Conservation (phyloP, 225 moss, liverwort and hornwort species). For the Bryoerythrophyllum caledonicum region DNA sequence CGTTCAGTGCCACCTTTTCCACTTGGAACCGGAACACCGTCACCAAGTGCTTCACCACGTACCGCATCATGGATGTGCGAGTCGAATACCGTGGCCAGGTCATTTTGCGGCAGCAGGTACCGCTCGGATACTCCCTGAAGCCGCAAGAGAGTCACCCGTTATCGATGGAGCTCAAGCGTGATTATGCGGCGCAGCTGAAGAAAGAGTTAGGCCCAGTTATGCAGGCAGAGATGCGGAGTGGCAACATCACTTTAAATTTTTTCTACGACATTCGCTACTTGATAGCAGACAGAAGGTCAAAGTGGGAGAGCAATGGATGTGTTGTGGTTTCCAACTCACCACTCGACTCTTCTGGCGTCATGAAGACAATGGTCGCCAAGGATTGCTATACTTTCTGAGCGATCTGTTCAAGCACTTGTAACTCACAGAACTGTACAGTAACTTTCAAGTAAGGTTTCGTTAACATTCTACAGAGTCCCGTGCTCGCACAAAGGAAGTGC, state of each 20-base stretch:
- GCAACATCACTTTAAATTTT: not conserved
- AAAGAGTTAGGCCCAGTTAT: not conserved
- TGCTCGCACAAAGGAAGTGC: not conserved
- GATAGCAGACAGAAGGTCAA: not conserved
- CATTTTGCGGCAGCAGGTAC: slow-evolving; percentile 5
- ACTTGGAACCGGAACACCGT: slow-evolving; percentile 17
- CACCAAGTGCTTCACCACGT: not conserved
- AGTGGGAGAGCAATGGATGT: not conserved
- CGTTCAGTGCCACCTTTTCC: not conserved
- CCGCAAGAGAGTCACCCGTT: not conserved
- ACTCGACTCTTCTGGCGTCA: not conserved
- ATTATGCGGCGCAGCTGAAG: not conserved
- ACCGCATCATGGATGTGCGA: slow-evolving; percentile 1
- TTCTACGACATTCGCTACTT: slow-evolving; percentile 10
- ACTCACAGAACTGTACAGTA: not conserved
- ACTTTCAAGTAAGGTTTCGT: not conserved
- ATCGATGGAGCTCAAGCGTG: not conserved
- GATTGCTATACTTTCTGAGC: not conserved
- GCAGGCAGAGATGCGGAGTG: slow-evolving; percentile 4
- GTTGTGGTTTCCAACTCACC: not conserved
- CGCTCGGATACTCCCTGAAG: slow-evolving; percentile 11
- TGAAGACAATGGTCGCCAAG: not conserved
- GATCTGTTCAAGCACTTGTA: too few relatives aligned
- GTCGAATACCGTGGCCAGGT: not conserved
- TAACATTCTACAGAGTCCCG: not conserved